Base-by-base conservation (phyloP, 163 green algal genomes). In the Prototheca stagnorum region DNA sequence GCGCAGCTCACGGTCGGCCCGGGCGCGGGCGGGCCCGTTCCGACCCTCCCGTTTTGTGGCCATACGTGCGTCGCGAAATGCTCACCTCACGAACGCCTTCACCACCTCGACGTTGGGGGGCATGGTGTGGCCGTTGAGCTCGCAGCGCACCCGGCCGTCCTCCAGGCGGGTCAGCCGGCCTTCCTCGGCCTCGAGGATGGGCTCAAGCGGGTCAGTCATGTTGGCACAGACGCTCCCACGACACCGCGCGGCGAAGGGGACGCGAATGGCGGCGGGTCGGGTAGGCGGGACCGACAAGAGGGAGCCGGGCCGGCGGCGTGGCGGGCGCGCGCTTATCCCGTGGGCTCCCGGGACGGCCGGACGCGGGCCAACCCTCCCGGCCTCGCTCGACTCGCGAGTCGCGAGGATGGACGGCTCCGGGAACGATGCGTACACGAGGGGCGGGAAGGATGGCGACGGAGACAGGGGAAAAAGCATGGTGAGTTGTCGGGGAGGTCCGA, bases 41-140 rank as follows among this genome's bases (percentile, higher is more conserved):
- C n/a, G n/a, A n/a, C n/a, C n/a, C n/a, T n/a, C n/a, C n/a, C n/a
- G n/a, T n/a, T n/a, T n/a, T n/a, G n/a, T n/a, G n/a, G n/a, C n/a
- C n/a, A n/a, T n/a, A n/a, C n/a, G n/a, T 20, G n/a, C 27, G 27
- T 20, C 25, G 22, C 1, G 5, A 22, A 2, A 8, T 3, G 43
- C 71, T 53, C 31, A 84, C 72, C 58, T 67, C 35, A 85, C 49
- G 36, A 84, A 84, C 4, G 56, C 43, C 16, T 57, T 26, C 0
- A 80, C 43, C 16, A 46, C 49, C 21, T 72, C 62, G 6, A 47
- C 19, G 11, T 49, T 22, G 1, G 59, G 39, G 0, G 75, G 71
- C 39, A 85, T 64, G n/a, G 51, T 64, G 55, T 85, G 75, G 0
- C 59, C 60, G 44, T 85, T 85, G 20, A 84, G 41, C 23, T 64